Base-by-base conservation (phyloP, 2,329 filamentous ascomycete genomes). In the Exophiala xenobiotica region DNA sequence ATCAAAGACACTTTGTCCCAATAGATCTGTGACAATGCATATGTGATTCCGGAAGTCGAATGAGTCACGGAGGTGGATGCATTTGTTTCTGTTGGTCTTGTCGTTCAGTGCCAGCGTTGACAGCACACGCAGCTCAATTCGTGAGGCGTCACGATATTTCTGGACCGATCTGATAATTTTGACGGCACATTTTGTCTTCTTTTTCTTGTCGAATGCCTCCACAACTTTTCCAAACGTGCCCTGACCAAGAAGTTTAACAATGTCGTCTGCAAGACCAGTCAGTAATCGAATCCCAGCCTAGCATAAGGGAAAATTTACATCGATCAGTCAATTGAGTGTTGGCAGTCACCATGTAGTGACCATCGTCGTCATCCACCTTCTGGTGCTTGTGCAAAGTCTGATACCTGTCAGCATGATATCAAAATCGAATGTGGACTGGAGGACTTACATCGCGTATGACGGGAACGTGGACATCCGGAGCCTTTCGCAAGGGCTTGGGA, bases 211-310 rank as follows among this genome's bases (percentile, higher is more conserved):
- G 62, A 82, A 85, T 46, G 93, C 93, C 70, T 96, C 87, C 14
- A 99, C 93, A 12, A 99, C 93, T 70, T 99, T 99, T 66, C 93
- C 93, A 67, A 99, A 99, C 0, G 93, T 99, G 58, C 93, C 93
- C 72, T 99, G 93, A 18, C 93, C 93, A 9, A 99, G 85, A 22
- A 97, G 79, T 62, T 90, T 90, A 56, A 87, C 78, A 62, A 99
- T 92, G 73, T 88, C 84, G 70, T 97, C 91, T 96, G 61, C 23
- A 20, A 9, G n/a, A 14, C 27, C n/a, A 20, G 47, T 59, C 24
- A 60, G 53, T 24, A 49, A 38, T 1, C 12, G 6, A 2, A 24
- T 9, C 4, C 26, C 7, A 20, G 35, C 6, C 41, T 58, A n/a
- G n/a, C n/a, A n/a, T 19, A 57, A 38, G 18, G 4, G 26, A 35